Evolutionary conservation across 2,329 filamentous ascomycete species (phyloP).

Genomic region (Colletotrichum shisoi): DNA sequence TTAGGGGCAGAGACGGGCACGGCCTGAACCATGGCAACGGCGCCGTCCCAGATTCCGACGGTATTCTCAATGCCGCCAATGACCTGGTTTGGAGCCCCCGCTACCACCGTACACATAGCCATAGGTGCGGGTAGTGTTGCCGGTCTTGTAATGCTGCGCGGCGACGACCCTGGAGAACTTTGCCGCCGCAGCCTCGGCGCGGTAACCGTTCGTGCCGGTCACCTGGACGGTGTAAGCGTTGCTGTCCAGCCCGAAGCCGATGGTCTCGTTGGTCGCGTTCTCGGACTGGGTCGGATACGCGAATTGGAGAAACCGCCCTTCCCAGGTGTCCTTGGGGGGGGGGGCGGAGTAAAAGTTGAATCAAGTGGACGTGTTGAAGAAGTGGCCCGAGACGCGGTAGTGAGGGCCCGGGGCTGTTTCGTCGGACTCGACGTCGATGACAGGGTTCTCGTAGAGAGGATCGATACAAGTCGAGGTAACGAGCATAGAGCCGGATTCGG

Average conservation of each 20-base stretch:
- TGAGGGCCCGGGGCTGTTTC: slow-evolving; percentile 32
- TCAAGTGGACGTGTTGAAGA: slow-evolving; percentile 6
- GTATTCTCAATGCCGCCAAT: slow-evolving; percentile 42
- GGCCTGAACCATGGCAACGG: slow-evolving; percentile 14
- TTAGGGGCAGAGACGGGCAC: slow-evolving; percentile 2
- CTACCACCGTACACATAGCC: slow-evolving; percentile 40
- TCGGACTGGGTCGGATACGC: too few species aligned
- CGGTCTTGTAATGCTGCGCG: too few species aligned
- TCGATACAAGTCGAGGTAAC: slow-evolving; percentile 27
- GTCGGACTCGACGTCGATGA: slow-evolving; percentile 38
- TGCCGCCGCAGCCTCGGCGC: too few species aligned
- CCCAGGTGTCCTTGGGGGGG: too few species aligned
- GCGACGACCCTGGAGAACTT: too few species aligned
- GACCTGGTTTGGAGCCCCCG: slow-evolving; percentile 41
- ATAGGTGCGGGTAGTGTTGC: too few species aligned
- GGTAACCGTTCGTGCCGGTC: too few species aligned
- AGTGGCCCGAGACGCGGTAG: slow-evolving; percentile 37
- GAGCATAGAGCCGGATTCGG: background rate
- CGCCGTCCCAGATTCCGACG: slow-evolving; percentile 41
- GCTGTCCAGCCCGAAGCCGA: too few species aligned
- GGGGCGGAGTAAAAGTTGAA: too few species aligned
- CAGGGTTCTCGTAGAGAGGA: slow-evolving; percentile 18
- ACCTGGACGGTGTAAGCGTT: too few species aligned
- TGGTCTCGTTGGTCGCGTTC: too few species aligned
- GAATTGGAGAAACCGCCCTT: too few species aligned